A percentile compares a stretch with the other conserved stretches of the same genome.
Evolutionary conservation across 2,329 filamentous ascomycete species (phyloP).

Genomic region (Leptographium radiaticola): DNA sequence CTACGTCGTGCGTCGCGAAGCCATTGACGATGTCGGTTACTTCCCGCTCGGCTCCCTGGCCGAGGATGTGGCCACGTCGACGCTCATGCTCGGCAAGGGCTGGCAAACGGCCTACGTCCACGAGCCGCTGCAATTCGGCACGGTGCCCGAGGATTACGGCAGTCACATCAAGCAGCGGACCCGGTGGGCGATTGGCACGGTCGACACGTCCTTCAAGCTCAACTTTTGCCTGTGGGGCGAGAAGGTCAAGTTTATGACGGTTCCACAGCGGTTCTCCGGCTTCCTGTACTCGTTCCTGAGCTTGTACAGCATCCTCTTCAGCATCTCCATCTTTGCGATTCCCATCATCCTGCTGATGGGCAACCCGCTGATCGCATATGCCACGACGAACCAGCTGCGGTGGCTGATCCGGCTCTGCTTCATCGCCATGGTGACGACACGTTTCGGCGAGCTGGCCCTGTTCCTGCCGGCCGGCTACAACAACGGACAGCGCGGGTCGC

Average conservation of each 20-base stretch:
- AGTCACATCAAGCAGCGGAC: constrained; percentile 44
- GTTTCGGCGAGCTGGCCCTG: constrained; percentile 44
- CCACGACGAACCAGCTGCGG: constrained; percentile 36
- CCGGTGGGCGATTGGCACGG: constrained; percentile 41
- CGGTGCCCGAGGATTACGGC: constrained; percentile 42
- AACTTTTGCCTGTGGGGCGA: constrained; percentile 46
- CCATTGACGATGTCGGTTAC: constrained; percentile 47
- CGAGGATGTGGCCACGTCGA: constrained; percentile 48
- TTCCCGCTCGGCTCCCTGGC: constrained; percentile 46
- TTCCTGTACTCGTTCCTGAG: constrained; percentile 43
- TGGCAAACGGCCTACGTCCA: constrained; percentile 50
- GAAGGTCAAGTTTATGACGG: constrained; percentile 36
- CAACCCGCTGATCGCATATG: constrained; percentile 43
- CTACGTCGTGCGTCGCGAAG: constrained; percentile 44
- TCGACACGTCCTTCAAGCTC: constrained; percentile 46
- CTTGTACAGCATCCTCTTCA: constrained; percentile 38
- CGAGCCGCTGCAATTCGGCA: constrained; percentile 47
- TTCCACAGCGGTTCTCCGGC: constrained; percentile 44
- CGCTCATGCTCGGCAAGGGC: constrained; percentile 42
- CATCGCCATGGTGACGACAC: constrained; percentile 33
- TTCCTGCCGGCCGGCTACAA: constrained; percentile 47
- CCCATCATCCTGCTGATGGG: constrained; percentile 43
- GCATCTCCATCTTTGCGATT: constrained; percentile 42
- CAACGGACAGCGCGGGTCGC: constrained; percentile 41
- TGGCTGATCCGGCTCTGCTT: constrained; percentile 46